A percentile compares a stretch with the other conserved stretches of the same genome.
Evolutionary conservation across 129 eudicot species (phyloP).

Genomic region (Flaveria sonorensis): DNA sequence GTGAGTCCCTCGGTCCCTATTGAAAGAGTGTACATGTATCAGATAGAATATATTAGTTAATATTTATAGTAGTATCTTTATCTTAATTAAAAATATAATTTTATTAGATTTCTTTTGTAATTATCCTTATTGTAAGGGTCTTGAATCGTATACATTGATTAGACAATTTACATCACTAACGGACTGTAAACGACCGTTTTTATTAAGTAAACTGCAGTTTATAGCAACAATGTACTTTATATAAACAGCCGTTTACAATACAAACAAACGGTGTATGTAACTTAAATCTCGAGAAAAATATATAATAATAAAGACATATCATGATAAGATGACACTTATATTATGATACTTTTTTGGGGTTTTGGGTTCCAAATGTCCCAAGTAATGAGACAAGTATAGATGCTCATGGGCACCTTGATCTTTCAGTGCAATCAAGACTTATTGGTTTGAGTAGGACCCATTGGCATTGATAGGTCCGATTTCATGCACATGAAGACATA

Average conservation of each 20-base stretch:
- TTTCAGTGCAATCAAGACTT: conserved; percentile 28
- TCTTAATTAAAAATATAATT: background rate
- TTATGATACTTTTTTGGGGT: background rate
- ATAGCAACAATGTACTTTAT: too few relatives aligned
- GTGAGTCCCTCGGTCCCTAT: background rate
- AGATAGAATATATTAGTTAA: too few relatives aligned
- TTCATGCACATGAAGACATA: conserved; percentile 49
- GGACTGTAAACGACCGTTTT: too few relatives aligned
- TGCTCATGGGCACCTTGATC: conserved; percentile 31
- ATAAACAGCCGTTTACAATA: too few relatives aligned
- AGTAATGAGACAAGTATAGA: conserved; percentile 39
- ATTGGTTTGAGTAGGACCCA: conserved; percentile 40
- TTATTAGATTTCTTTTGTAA: too few relatives aligned
- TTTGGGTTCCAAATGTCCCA: conserved; percentile 33
- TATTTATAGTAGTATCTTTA: background rate
- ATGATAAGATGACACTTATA: background rate
- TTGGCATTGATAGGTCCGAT: conserved; percentile 38
- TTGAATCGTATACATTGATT: too few relatives aligned
- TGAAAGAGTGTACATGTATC: background rate
- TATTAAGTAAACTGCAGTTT: too few relatives aligned
- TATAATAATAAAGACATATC: background rate
- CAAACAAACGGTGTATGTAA: too few relatives aligned
- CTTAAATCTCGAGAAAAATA: too few relatives aligned
- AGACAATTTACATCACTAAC: too few relatives aligned
- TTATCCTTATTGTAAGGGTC: too few relatives aligned